Evolutionary conservation across 2,329 filamentous ascomycete genomes (phyloP), one percentile per base, ranked within the genome.

Genomic region (Alternaria sp.): DNA sequence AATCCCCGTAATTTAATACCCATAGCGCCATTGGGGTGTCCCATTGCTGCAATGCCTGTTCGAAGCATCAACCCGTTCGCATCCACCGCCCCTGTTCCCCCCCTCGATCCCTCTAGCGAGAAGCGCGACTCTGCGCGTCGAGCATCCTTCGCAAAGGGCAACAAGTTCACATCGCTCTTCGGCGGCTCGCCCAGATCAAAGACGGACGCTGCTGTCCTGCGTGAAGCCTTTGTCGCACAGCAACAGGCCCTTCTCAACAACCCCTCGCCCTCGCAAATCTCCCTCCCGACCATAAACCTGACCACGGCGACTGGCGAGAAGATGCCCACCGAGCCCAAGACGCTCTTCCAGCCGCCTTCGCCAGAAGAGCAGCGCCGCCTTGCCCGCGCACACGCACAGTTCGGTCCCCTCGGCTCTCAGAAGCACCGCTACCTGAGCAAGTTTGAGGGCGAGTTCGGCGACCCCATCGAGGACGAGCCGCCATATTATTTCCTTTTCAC

Each of bases 401-500:
- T 98, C 74, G 95, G 92, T 12, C 94, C 94, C 16, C 84, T 98
- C 51, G 86, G 89, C 67, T 90, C 92, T 67, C 87, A 89, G 52
- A 90, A 86, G 73, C 94, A 99, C 80, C 87, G 92, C 76, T 97
- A 97, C 82, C 90, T 92, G 65, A 97, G 94, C 84, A 89, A 91
- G 79, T 93, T 96, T 78, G 89, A 91, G 63, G 94, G 94, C 69
- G 87, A 90, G 40, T 90, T 98, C 60, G 89, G 89, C 46, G 87
- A 93, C 38, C 94, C 94, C 5, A 84, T 98, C 61, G 92, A 97
- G 77, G 95, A 99, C 75, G 94, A 97, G 79, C 94, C 95, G 43
- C 93, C 94, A 18, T 98, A 97, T 83, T 98, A 94, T 85, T 97
- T 92, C 82, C 88, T 99, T 73, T 87, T 99, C 70, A 98, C 95